Evolutionary conservation across 2,329 filamentous ascomycete species (phyloP), one percentile per base, ranked within the genome.

Genomic region (Thielaviopsis ethacetica): DNA sequence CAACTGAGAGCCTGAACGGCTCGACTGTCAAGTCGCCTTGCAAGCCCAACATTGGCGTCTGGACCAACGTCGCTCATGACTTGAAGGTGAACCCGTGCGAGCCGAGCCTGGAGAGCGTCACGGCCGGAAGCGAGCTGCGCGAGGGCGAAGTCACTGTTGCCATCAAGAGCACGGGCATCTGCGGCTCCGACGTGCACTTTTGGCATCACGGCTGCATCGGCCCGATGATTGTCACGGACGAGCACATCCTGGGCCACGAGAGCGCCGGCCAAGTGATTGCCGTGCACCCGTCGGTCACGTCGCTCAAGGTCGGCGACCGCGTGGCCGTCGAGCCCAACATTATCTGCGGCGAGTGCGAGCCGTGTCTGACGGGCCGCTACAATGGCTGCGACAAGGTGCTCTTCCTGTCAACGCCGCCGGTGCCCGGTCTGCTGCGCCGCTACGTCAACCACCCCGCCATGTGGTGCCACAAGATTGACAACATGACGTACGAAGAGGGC

Each of bases 131-230:
- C 57, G 78, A 77, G 55, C 75, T 96, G 66, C 84, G 86, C 72
- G 78, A 80, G 24, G 91, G 91, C 56, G 86, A 96, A 73, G 89
- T 96, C 54, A 90, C 88, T 26, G 72, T 97, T 63, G 88, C 88
- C 59, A 82, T 97, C 71, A 88, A 91, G 73, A 95, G 88, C 73
- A 96, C 91, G 7, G 93, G 93, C 60, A 97, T 97, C 67, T 97
- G 93, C 77, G 91, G 91, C 82, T 95, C 88, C 62, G 91, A 96
- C 71, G 85, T 97, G 59, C 91, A 97, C 74, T 97, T 97, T 76
- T 97, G 91, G 91, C 88, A 94, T 69, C 86, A 86, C 55, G 91
- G 91, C 64, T 88, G 87, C 75, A 97, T 97, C 69, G 91, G 91
- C 27, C 91, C 91, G 65, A 96, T 96, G 91, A 85, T 96, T 63